A percentile compares a stretch with the other conserved stretches of the same genome.
Conservation (phyloP, 163 green algal species). For the Volvox carteri region DNA sequence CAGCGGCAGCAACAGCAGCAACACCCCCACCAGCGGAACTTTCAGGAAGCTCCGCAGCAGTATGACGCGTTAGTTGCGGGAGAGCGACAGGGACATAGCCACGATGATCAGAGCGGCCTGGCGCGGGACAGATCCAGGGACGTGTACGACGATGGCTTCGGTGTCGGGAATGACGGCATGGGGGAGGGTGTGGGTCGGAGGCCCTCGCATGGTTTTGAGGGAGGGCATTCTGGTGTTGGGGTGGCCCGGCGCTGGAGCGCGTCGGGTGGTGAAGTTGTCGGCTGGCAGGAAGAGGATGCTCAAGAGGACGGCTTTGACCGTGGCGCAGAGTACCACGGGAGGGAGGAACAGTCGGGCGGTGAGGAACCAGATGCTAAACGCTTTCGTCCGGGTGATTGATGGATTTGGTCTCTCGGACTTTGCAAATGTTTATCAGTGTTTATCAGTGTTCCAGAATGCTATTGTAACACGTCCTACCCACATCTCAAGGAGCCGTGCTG, state of each 20-base stretch:
- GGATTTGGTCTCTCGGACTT: neutral
- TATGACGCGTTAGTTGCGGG: too few species aligned
- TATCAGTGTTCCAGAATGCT: too few species aligned
- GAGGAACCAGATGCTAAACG: constrained; percentile 3
- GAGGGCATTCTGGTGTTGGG: neutral
- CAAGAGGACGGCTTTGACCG: neutral
- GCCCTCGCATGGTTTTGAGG: neutral
- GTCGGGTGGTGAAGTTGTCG: neutral
- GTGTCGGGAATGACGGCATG: neutral
- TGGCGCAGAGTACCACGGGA: neutral
- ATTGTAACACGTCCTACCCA: too few species aligned
- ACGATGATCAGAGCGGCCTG: neutral
- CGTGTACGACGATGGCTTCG: neutral
- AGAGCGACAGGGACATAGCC: neutral
- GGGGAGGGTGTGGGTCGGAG: too few species aligned
- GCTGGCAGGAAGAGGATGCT: neutral
- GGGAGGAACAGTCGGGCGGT: neutral
- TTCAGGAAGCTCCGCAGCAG: neutral
- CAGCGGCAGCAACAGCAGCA: neutral
- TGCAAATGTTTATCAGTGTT: too few species aligned
- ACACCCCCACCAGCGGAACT: neutral
- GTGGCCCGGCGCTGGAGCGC: neutral
- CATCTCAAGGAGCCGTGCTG: too few species aligned
- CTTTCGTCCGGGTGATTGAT: neutral
- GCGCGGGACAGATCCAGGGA: neutral